These are phyloP conservation scores for Symbiodinium pilosum DNA, from an alignment of 73 alveolate species.

Conservation along the genomic window DNA sequence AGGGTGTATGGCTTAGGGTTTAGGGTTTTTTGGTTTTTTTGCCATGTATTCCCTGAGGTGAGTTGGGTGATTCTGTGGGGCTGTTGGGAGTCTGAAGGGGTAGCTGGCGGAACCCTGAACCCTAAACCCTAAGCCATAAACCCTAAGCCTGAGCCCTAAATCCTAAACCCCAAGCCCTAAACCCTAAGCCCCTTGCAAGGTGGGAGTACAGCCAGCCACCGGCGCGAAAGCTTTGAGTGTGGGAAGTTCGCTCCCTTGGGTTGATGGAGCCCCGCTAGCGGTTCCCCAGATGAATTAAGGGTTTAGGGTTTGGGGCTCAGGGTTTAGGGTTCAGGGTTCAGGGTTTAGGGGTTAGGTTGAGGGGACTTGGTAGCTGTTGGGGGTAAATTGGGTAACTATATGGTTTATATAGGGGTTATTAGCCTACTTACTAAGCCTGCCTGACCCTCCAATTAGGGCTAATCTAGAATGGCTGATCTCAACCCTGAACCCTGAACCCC, in stretches of 20 bases:
- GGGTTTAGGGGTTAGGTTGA: background rate
- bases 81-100: too few species aligned
- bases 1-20: too few species aligned
- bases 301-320: background rate
- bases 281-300: background rate
- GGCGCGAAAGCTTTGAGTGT: conserved; percentile 69
- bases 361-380: too few species aligned
- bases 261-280: conserved; percentile 34
- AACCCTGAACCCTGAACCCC: background rate
- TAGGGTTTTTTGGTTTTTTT: too few species aligned
- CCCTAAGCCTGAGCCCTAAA: background rate
- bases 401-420: too few species aligned
- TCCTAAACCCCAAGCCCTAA: background rate
- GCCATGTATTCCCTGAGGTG: too few species aligned
- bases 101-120: too few species aligned
- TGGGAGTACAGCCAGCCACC: conserved; percentile 70
- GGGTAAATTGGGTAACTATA: too few species aligned
- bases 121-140: background rate
- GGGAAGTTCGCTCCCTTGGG: background rate
- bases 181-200: background rate
- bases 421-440: background rate
- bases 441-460: too few species aligned
- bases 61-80: too few species aligned
- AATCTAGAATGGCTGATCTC: too few species aligned
- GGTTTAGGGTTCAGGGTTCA: background rate